Base-by-base conservation (phyloP, 2,329 filamentous ascomycete genomes). In the Sporothrix pseudoabietina region DNA sequence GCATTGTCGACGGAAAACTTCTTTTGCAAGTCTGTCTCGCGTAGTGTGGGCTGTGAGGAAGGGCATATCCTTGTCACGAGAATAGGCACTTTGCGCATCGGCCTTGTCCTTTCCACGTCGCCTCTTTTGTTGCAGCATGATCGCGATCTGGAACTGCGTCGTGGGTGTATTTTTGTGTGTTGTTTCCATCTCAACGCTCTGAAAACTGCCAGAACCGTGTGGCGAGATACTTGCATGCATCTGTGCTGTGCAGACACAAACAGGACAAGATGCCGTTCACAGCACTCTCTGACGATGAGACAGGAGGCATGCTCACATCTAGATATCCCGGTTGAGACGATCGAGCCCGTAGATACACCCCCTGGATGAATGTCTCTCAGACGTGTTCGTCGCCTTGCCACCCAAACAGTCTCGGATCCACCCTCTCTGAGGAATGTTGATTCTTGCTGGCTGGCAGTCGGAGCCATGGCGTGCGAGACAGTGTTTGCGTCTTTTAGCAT, bases 341-440 rank as follows among this genome's bases (percentile, higher is more conserved):
- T 9, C 3, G 41, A 6, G 41, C 41, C 41, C 9, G 59, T 63
- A 41, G 32, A 63, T 22, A 63, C 57, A 63, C 57, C 12, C 7
- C 7, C 19, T 54, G 3, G 19, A 8, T 22, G 2, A 35, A 55
- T 30, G 26, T 59, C 26, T 59, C 22, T 32, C 26, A 14, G 6
- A 59, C 30, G 55, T 19, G 30, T 59, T 59, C 55, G 35, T 65
- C 59, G n/a, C 35, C n/a, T 65, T 65, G 35, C 19, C 32, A 44
- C 59, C 35, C 35, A 9, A 61, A 52, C n/a, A 54, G 9, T 9
- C 6, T 14, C 52, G 52, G 12, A 35, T 65, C 35, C 59, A 65
- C 59, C 59, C 59, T 65, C 59, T 65, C 35, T 14, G n/a, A 65
- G 59, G 59, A 65, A 65, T 65, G 59, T 41, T 65, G 35, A 44